Evolutionary conservation across 768 basidiomycete species (phyloP).

Genomic region (Antrodiella citrinella): DNA sequence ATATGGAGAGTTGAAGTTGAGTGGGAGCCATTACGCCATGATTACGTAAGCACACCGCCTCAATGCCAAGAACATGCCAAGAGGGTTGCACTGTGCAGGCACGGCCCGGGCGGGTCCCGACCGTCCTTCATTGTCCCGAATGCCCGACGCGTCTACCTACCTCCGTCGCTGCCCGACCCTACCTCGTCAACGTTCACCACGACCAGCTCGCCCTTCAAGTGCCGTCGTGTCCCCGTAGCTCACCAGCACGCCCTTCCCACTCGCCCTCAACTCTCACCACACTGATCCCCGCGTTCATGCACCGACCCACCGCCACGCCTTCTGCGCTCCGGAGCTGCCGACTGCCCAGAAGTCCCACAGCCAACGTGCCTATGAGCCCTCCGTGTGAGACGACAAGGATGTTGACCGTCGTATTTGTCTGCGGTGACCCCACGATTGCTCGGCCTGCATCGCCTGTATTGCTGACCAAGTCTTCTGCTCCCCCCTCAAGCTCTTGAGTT

Average conservation of each 20-base stretch:
- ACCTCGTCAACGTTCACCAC: constrained; percentile 46
- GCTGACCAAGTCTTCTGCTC: no score
- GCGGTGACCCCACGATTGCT: neutral
- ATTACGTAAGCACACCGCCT: no score
- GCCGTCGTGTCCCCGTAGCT: constrained; percentile 52
- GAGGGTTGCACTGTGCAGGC: no score
- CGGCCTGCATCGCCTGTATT: no score
- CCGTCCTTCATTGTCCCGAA: no score
- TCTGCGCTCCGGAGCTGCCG: constrained; percentile 29
- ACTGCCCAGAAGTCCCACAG: constrained; percentile 38
- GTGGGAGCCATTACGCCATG: neutral
- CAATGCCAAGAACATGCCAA: no score
- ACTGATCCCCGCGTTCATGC: constrained; percentile 50
- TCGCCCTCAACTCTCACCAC: constrained; percentile 44
- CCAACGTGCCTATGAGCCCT: constrained; percentile 48
- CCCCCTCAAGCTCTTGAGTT: no score
- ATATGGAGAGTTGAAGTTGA: constrained; percentile 7
- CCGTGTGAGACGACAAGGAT: constrained; percentile 64
- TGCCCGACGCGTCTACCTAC: no score
- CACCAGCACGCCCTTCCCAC: constrained; percentile 33
- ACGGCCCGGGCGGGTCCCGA: no score
- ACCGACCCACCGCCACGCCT: constrained; percentile 24
- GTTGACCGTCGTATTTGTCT: constrained; percentile 21
- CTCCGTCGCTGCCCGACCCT: constrained; percentile 5
- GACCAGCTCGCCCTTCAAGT: constrained; percentile 31